These are phyloP conservation scores for Mycosphaerella arachidis DNA, from an alignment of 2,329 filamentous ascomycete species.

Conservation along the genomic window DNA sequence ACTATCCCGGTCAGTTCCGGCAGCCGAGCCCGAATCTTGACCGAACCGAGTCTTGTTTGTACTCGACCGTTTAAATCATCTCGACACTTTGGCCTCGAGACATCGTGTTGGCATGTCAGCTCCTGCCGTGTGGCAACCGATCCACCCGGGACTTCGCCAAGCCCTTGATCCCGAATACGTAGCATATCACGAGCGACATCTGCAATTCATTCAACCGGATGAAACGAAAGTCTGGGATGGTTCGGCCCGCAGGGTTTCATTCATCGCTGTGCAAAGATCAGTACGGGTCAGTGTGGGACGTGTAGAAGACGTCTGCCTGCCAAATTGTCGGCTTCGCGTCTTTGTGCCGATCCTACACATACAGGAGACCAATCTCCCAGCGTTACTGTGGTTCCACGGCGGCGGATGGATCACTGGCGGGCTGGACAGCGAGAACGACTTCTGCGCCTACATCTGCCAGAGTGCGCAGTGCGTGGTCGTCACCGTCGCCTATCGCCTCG, in stretches of 20 bases:
- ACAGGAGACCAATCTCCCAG: conserved; percentile 1
- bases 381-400: conserved; percentile 12
- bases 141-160: conserved; percentile 14
- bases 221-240: conserved; percentile 16
- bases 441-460: conserved; percentile 20
- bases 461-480: conserved; percentile 18
- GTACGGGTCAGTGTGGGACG: conserved; percentile 10
- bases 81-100: too few relatives aligned
- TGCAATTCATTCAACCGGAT: conserved; percentile 18
- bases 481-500: conserved; percentile 37
- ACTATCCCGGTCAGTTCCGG: too few relatives aligned
- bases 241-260: conserved; percentile 11
- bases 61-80: too few relatives aligned
- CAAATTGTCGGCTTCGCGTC: conserved; percentile 14
- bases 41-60: too few relatives aligned
- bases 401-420: conserved; percentile 17
- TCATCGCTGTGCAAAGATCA: conserved; percentile 10
- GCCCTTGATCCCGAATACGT: conserved; percentile 20
- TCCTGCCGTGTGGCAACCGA: conserved; percentile 7
- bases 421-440: conserved; percentile 22
- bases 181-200: conserved; percentile 16
- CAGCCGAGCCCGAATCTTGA: too few relatives aligned
- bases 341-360: conserved; percentile 12
- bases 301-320: conserved; percentile 13
- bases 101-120: not conserved